Base-by-base conservation (phyloP, 106 monocot species). In the Vanilla planifolia region DNA sequence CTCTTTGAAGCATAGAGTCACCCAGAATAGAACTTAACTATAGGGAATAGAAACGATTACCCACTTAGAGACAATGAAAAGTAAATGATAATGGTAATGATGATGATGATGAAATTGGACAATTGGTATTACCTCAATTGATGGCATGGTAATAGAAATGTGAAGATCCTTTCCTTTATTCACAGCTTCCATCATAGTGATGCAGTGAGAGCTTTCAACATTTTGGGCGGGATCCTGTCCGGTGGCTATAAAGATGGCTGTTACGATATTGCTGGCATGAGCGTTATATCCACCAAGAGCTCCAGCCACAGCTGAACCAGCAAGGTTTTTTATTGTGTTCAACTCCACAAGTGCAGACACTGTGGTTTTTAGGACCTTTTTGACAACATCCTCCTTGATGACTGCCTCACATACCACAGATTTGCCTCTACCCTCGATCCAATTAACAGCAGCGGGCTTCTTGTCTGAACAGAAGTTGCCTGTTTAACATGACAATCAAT, bases 401-500 rank as follows among this genome's bases (percentile, higher is more conserved):
- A 68, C 64, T 20, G 85, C 83, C 70, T 94, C 94, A 43, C 94
- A 94, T 8, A 94, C 94, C 6, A 94, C 89, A 5, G 94, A 94
- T 55, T 94, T 94, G 22, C 94, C 89, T 32, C 94, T 64, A 5
- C 94, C 94, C 67, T 89, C 83, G 23, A 94, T 94, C 94, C 94
- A 94, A 53, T 94, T 94, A 66, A 94, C 78, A 10, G 89, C 94
- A 33, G 89, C 82, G 8, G 89, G 77, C 57, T 94, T 94, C 78
- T 94, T 94, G 66, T 94, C 94, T 6, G 89, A 85, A 43, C 89
- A 89, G 73, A 94, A 94, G 56, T 94, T 89, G 5, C 94, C 85
- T 89, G 65, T 33, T 43, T 23, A 5, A 23, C 22, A 53, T n/a
- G 8, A 51, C 23, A 40, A 33, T 35, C 11, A 35, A 59, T 59